A percentile compares a stretch with the other conserved stretches of the same genome.
These are phyloP conservation scores for Fusarium vanettenii DNA, from an alignment of 2,329 filamentous ascomycete genomes.

Conservation along the genomic window DNA sequence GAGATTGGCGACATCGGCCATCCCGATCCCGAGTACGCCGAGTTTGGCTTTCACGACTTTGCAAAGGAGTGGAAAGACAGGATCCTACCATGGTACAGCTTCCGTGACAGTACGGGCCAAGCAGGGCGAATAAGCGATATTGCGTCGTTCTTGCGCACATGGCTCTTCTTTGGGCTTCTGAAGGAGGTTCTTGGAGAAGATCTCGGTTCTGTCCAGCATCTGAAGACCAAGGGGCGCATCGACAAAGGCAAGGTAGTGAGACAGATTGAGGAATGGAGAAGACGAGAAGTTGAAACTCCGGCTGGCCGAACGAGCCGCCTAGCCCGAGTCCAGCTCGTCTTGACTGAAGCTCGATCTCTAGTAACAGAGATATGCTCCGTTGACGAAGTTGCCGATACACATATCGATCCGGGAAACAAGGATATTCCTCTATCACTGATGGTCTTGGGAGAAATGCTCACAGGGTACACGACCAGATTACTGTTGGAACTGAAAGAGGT, in stretches of 20 bases:
- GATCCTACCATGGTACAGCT: not conserved
- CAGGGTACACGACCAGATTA: not conserved
- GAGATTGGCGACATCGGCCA: constrained; percentile 3
- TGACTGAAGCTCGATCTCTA: not conserved
- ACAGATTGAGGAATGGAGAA: not conserved
- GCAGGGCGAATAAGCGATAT: not conserved
- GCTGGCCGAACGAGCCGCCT: not conserved
- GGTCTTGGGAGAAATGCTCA: not conserved
- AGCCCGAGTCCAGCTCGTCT: not conserved
- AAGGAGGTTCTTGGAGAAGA: constrained; percentile 3
- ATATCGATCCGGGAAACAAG: not conserved
- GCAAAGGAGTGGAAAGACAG: not conserved
- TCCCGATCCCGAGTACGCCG: not conserved
- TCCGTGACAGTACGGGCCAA: not conserved
- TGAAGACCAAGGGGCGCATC: not conserved
- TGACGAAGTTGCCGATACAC: not conserved
- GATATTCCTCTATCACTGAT: not conserved
- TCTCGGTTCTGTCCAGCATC: not conserved
- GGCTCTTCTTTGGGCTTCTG: constrained; percentile 1
- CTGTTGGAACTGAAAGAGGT: not conserved
- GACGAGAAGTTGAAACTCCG: not conserved
- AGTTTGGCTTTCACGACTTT: not conserved
- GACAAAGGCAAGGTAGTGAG: not conserved
- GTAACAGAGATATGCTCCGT: not conserved
- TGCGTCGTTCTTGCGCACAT: not conserved